These are phyloP conservation scores for Gossypium lobatum DNA, from an alignment of 441 rosid genomes.

Conservation along the genomic window DNA sequence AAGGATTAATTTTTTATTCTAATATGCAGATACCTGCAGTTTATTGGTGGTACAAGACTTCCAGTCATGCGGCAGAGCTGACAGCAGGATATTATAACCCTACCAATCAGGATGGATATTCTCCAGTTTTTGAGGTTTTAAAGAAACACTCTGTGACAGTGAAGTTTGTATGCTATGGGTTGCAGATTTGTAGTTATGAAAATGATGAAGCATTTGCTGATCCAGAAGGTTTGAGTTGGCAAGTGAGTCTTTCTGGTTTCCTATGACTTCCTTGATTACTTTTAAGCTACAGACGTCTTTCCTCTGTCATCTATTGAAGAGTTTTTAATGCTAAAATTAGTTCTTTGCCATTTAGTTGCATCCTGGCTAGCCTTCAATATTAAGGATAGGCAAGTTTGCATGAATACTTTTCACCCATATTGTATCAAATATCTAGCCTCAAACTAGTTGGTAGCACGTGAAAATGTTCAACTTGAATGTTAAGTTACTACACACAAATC, in stretches of 20 bases:
- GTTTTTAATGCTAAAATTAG: neutral
- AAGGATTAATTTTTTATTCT: constrained; percentile 12
- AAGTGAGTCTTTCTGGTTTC: constrained; percentile 32
- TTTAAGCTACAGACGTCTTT: neutral
- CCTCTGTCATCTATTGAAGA: neutral
- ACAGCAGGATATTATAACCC: constrained; percentile 71
- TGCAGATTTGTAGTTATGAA: constrained; percentile 34
- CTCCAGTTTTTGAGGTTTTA: constrained; percentile 51
- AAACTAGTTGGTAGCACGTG: neutral
- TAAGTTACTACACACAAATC: neutral
- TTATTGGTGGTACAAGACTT: constrained; percentile 66
- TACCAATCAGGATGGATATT: constrained; percentile 62
- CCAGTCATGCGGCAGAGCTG: constrained; percentile 70
- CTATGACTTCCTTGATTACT: neutral
- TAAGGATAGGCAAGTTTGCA: neutral
- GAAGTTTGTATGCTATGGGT: constrained; percentile 53
- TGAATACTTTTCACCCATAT: neutral
- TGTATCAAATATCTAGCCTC: neutral
- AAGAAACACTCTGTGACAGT: constrained; percentile 50
- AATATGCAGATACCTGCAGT: constrained; percentile 58
- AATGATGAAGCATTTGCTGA: constrained; percentile 52
- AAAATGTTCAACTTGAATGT: neutral
- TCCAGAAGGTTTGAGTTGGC: constrained; percentile 72
- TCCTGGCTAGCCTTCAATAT: neutral
- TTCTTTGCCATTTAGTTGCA: neutral